Percentiles rank a stretch among this genome's conserved stretches.
Conservation (phyloP, 2,329 filamentous ascomycete genomes). For the Beauveria bassiana region DNA sequence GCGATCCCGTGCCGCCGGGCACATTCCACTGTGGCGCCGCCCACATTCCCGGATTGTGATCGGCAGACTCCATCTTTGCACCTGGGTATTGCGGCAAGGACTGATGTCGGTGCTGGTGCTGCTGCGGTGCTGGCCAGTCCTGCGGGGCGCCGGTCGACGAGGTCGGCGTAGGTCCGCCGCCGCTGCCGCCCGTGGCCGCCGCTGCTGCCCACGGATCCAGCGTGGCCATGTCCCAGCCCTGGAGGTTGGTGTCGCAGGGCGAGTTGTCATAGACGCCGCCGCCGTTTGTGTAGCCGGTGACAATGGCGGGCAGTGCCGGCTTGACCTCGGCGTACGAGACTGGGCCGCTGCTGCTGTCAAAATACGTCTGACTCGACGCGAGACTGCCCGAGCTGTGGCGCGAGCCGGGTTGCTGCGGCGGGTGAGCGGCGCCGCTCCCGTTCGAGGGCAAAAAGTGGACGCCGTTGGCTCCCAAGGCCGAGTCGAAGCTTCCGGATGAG, state of each 20-base stretch:
- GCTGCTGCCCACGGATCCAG: conserved; percentile 28
- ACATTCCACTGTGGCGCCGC: conserved; percentile 15
- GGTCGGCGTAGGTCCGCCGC: conserved; percentile 16
- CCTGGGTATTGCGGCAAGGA: background rate
- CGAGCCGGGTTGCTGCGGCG: conserved; percentile 8
- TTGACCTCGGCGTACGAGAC: conserved; percentile 27
- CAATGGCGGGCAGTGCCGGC: conserved; percentile 22
- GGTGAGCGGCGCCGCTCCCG: conserved; percentile 15
- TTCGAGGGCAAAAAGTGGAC: conserved; percentile 25
- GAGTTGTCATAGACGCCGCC: conserved; percentile 29
- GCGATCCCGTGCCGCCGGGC: conserved; percentile 15
- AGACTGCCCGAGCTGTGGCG: conserved; percentile 15
- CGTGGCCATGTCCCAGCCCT: conserved; percentile 31
- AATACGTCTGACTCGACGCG: conserved; percentile 23
- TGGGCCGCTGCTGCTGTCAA: conserved; percentile 21
- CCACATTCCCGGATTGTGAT: conserved; percentile 28
- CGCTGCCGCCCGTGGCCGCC: background rate
- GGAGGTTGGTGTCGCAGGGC: conserved; percentile 24
- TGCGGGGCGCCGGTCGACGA: conserved; percentile 17
- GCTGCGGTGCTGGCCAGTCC: conserved; percentile 22
- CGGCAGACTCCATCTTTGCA: conserved; percentile 24
- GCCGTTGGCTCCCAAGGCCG: conserved; percentile 22
- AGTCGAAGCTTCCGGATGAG: conserved; percentile 37
- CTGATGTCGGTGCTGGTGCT: background rate
- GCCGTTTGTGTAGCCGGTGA: conserved; percentile 23